Evolutionary conservation across 768 basidiomycete species (phyloP), one percentile per base, ranked within the genome.

Genomic region (Mycena albidolilacea): DNA sequence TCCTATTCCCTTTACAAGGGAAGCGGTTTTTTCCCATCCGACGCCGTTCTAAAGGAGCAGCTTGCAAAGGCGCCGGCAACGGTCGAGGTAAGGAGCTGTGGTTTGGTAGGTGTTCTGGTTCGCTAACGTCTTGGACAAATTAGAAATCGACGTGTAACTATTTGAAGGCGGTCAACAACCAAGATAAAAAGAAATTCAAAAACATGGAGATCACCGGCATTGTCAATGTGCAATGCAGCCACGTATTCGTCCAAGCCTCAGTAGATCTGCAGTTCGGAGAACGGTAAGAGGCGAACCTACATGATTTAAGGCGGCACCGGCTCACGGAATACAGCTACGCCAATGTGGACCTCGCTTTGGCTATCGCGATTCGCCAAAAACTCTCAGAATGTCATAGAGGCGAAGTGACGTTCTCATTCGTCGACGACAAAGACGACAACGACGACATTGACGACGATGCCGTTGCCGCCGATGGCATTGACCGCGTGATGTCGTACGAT

Each of bases 101-200:
- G 9, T 5, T 54, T 54, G 17, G 7, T 23, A 23, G 7, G 11
- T 7, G 19, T 8, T 21, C 19, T 43, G 19, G 60, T 12, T 74
- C 43, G 58, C 61, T 30, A n/a, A 66, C 39, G 5, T 21, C n/a
- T 15, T 21, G 30, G 38, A 14, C 39, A 12, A 15, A n/a, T 5
- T 54, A 79, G 79, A 79, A 78, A 58, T 74, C 73, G 17, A 79
- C 69, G 3, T 80, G 80, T 68, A 69, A 74, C 19, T 69, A 78
- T 55, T 65, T 80, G 11, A 77, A 75, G 7, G 79, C 69, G 3
- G 76, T 78, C 5, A 76, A 76, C 55, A 75, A 76, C 50, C 78
- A 79, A 52, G 76, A 80, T 61, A 75, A 67, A 58, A 78, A 72
- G 41, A 80, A 79, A 38, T 79, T 78, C 64, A 76, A 75, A 57